Evolutionary conservation across 2,329 filamentous ascomycete genomes (phyloP).

Genomic region (Arthrinium puccinioides): DNA sequence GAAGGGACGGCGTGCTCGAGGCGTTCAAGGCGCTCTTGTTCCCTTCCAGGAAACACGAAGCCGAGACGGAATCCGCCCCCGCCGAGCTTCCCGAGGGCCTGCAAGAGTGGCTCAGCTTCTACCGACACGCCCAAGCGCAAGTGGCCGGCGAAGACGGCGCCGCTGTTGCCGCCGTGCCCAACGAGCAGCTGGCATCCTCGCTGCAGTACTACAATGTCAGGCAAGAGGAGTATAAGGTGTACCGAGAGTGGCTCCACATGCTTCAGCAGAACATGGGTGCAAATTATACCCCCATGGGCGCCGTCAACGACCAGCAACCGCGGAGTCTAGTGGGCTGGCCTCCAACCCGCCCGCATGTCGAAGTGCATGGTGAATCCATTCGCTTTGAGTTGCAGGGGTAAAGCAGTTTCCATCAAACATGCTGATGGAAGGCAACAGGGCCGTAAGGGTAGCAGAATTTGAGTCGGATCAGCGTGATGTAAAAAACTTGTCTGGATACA

Average conservation of each 20-base stretch:
- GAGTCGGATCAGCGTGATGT: too few species aligned
- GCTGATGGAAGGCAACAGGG: too few species aligned
- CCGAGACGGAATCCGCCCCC: background rate
- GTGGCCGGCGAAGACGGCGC: background rate
- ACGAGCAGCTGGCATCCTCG: background rate
- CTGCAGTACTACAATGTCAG: slow-evolving; percentile 5
- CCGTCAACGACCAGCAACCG: too few species aligned
- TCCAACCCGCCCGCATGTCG: too few species aligned
- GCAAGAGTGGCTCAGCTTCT: background rate
- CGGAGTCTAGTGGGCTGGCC: too few species aligned
- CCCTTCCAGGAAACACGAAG: background rate
- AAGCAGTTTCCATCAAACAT: too few species aligned
- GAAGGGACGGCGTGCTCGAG: background rate
- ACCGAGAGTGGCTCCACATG: slow-evolving; percentile 3
- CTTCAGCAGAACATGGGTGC: slow-evolving; percentile 2
- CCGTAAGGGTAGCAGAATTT: too few species aligned
- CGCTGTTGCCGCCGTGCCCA: background rate
- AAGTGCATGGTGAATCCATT: too few species aligned
- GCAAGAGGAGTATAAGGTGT: slow-evolving; percentile 5
- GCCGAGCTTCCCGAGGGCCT: background rate
- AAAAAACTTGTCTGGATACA: too few species aligned
- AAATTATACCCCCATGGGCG: background rate
- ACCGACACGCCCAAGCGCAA: slow-evolving; percentile 1
- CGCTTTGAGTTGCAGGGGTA: too few species aligned
- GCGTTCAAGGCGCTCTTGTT: background rate